Evolutionary conservation across 2,329 filamentous ascomycete species (phyloP).

Genomic region (Trichoderma semiorbis): DNA sequence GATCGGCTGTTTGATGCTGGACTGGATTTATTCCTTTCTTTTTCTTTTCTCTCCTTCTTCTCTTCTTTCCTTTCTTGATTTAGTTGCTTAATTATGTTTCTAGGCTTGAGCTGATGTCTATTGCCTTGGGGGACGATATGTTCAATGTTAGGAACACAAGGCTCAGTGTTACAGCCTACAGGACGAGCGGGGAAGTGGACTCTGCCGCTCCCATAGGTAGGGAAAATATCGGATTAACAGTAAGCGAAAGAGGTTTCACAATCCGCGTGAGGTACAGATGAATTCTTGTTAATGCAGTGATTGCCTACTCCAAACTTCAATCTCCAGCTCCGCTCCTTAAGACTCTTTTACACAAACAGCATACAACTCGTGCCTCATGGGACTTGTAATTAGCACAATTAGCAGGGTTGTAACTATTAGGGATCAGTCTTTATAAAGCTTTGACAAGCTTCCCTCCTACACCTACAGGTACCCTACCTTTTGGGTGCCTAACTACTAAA

Average conservation of each 20-base stretch:
- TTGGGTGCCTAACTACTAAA: not conserved
- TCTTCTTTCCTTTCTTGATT: not conserved
- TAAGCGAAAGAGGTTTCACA: not conserved
- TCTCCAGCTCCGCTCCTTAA: not conserved
- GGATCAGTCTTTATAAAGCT: no score
- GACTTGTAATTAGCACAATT: not conserved
- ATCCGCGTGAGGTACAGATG: not conserved
- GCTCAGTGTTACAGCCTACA: not conserved
- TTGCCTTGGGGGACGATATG: not conserved
- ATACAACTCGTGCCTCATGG: not conserved
- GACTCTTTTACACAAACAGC: not conserved
- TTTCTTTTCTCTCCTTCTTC: no score
- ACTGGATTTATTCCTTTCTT: not conserved
- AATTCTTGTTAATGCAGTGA: not conserved
- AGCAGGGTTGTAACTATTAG: no score
- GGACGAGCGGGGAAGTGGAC: not conserved
- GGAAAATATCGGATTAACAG: not conserved
- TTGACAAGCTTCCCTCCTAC: no score
- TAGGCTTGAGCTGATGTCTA: not conserved
- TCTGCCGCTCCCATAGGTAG: not conserved
- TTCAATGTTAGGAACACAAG: not conserved
- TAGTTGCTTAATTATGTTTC: not conserved
- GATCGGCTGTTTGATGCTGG: not conserved
- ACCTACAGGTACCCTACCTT: no score
- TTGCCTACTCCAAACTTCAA: not conserved